A percentile compares a stretch with the other conserved stretches of the same genome.
Conservation (phyloP, 176 grass and related monocot species). For the Paspalum notatum region DNA sequence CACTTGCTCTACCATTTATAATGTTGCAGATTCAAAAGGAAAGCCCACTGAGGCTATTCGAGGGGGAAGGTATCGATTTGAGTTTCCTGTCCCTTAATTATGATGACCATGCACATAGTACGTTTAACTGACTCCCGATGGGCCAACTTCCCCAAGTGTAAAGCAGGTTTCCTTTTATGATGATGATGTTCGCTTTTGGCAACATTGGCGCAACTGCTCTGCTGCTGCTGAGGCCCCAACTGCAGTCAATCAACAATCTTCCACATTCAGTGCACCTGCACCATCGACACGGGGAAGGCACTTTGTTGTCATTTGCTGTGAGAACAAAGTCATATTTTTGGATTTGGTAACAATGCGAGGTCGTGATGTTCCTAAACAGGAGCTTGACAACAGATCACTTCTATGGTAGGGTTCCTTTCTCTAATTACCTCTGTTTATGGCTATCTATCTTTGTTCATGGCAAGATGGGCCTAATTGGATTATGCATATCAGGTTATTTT, state of each 20-base stretch:
- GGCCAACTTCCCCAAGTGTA: slow-evolving; percentile 68
- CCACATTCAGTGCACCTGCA: slow-evolving; percentile 75
- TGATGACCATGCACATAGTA: slow-evolving; percentile 1
- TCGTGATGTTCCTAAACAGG: slow-evolving; percentile 92
- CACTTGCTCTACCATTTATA: not conserved
- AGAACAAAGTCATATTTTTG: slow-evolving; percentile 99
- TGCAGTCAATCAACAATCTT: slow-evolving; percentile 80
- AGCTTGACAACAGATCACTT: slow-evolving; percentile 98
- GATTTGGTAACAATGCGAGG: slow-evolving; percentile 97
- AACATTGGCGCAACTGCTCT: slow-evolving; percentile 91
- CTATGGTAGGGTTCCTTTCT: slow-evolving; percentile 70
- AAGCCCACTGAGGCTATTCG: slow-evolving; percentile 93
- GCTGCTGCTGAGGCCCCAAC: slow-evolving; percentile 84
- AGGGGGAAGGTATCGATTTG: slow-evolving; percentile 87
- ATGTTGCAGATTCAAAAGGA: slow-evolving; percentile 73
- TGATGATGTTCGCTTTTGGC: slow-evolving; percentile 94
- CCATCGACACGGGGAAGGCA: slow-evolving; percentile 97
- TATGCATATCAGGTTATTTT: slow-evolving; percentile 10
- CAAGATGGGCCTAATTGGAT: not conserved
- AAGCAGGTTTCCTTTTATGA: slow-evolving; percentile 99
- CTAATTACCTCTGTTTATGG: slow-evolving; percentile 26
- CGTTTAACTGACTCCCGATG: slow-evolving; percentile 44
- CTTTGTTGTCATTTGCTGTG: slow-evolving; percentile 99
- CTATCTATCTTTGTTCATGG: slow-evolving; percentile 10
- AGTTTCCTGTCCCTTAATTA: slow-evolving; percentile 10